Evolutionary conservation across 352 stramenopile species (phyloP).

Genomic region (Phytophthora citrophthora): DNA sequence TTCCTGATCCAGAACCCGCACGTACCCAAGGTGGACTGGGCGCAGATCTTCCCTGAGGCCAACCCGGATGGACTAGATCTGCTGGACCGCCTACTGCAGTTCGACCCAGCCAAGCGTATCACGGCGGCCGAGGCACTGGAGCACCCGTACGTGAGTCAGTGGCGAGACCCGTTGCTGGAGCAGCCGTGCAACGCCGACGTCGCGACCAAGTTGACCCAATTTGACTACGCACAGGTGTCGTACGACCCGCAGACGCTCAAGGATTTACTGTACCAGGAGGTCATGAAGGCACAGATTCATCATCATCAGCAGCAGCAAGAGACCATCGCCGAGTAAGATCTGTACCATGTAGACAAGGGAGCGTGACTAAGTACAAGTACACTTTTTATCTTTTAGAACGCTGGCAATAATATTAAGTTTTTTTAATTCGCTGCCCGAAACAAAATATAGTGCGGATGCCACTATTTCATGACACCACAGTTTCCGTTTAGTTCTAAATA

Average conservation of each 20-base stretch:
- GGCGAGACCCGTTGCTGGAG: constrained; percentile 73
- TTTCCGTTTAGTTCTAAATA: too few relatives aligned
- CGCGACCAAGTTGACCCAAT: constrained; percentile 61
- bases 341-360: constrained; percentile 39
- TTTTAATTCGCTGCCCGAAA: too few relatives aligned
- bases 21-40: constrained; percentile 81
- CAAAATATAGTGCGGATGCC: too few relatives aligned
- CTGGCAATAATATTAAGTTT: too few relatives aligned
- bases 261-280: constrained; percentile 81
- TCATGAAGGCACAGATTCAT: constrained; percentile 69
- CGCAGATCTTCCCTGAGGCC: constrained; percentile 77
- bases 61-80: constrained; percentile 89
- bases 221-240: constrained; percentile 78
- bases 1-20: constrained; percentile 78
- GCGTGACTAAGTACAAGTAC: background rate
- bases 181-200: constrained; percentile 59
- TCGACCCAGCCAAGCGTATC: constrained; percentile 89
- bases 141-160: constrained; percentile 91
- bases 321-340: constrained; percentile 26
- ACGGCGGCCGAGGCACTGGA: constrained; percentile 83
- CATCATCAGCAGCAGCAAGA: constrained; percentile 17
- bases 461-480: too few relatives aligned
- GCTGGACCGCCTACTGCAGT: constrained; percentile 87
- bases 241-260: constrained; percentile 81
- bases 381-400: too few relatives aligned